These are phyloP conservation scores for Lablab purpureus DNA, from an alignment of 306 rosid genomes.

Conservation along the genomic window DNA sequence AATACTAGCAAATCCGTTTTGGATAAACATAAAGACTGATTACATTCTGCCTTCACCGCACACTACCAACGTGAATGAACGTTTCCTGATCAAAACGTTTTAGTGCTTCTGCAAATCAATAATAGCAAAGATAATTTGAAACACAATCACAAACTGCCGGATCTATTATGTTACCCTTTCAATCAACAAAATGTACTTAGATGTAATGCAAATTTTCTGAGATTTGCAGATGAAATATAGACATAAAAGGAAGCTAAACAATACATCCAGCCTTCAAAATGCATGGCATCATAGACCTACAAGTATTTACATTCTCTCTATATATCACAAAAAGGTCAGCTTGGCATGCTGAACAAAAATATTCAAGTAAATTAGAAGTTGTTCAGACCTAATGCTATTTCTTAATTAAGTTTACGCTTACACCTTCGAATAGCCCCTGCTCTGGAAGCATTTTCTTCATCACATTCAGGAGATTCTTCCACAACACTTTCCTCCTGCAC, in stretches of 20 bases:
- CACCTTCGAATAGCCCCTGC: slow-evolving; percentile 58
- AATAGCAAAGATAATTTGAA: not conserved
- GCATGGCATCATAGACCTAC: slow-evolving; percentile 19
- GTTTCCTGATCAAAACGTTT: not conserved
- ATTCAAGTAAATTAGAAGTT: not conserved
- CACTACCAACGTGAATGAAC: not conserved
- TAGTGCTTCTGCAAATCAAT: not conserved
- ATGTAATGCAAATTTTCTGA: not conserved
- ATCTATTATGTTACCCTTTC: not conserved
- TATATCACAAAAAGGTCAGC: slow-evolving; percentile 33
- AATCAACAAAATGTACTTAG: not conserved
- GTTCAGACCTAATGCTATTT: slow-evolving; percentile 13
- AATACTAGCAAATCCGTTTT: not conserved
- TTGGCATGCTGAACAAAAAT: slow-evolving; percentile 19
- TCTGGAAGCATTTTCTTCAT: slow-evolving; percentile 41
- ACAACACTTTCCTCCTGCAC: slow-evolving; percentile 60
- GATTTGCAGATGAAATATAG: not conserved
- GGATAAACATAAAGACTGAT: not conserved
- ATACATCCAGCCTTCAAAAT: slow-evolving; percentile 1
- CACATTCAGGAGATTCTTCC: slow-evolving; percentile 63
- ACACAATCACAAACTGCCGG: not conserved
- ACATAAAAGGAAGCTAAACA: not conserved
- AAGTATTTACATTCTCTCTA: slow-evolving; percentile 42
- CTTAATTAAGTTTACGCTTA: slow-evolving; percentile 55
- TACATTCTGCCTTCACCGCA: not conserved